A percentile compares a stretch with the other conserved stretches of the same genome.
Evolutionary conservation across 345 rosid genomes (phyloP).

Genomic region (Cardamine chenopodiifolia): DNA sequence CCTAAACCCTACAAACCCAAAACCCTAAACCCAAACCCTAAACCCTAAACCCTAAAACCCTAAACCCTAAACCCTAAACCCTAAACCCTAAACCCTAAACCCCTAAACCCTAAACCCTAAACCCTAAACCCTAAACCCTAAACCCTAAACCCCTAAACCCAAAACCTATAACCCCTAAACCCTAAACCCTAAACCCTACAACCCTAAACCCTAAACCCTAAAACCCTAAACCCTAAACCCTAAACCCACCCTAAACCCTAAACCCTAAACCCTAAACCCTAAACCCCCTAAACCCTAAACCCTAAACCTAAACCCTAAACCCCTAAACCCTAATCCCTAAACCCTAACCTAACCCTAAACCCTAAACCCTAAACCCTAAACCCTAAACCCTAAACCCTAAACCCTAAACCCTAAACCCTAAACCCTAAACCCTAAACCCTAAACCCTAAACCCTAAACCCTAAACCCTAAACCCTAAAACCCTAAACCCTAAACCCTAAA

Average conservation of each 20-base stretch:
- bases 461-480: conserved; percentile 40
- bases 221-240: conserved; percentile 36
- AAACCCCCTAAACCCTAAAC: conserved; percentile 31
- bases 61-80: too few species aligned
- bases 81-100: too few species aligned
- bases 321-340: conserved; percentile 30
- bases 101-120: too few species aligned
- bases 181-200: conserved; percentile 37
- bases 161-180: conserved; percentile 41
- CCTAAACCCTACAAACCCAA: too few species aligned
- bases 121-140: conserved; percentile 33
- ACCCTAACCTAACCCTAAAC: conserved; percentile 40
- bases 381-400: conserved; percentile 30
- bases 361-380: conserved; percentile 34
- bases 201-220: conserved; percentile 33
- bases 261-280: conserved; percentile 35
- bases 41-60: conserved; percentile 35
- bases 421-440: too few species aligned
- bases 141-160: too few species aligned
- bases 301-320: conserved; percentile 20
- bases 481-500: conserved; percentile 43
- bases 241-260: too few species aligned
- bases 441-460: conserved; percentile 34
- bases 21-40: conserved; percentile 31
- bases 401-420: too few species aligned